A percentile compares a stretch with the other conserved stretches of the same genome.
Evolutionary conservation across 768 basidiomycete species (phyloP).

Genomic region (Suillus placidus): DNA sequence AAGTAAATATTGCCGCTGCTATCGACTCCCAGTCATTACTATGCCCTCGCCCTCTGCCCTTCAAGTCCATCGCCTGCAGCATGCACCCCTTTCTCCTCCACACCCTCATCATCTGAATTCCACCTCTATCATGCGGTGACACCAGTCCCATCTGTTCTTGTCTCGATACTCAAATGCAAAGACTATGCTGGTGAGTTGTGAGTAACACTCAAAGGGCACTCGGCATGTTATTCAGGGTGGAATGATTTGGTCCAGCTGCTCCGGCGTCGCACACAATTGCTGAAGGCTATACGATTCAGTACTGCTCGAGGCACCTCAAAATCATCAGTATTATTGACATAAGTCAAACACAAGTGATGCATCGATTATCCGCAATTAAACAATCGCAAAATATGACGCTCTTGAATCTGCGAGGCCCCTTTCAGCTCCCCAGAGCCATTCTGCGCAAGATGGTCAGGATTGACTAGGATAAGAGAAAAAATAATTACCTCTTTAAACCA

Average conservation of each 20-base stretch:
- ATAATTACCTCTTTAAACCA: neutral
- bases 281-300: neutral
- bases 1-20: neutral
- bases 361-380: neutral
- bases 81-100: neutral
- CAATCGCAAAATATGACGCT: neutral
- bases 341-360: neutral
- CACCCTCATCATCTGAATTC: neutral
- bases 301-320: neutral
- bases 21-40: neutral
- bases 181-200: neutral
- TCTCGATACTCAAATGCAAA: neutral
- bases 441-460: slow-evolving; percentile 12
- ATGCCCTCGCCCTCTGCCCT: neutral
- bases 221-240: neutral
- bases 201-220: neutral
- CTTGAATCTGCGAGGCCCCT: neutral
- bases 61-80: neutral
- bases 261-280: neutral
- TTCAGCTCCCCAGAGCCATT: slow-evolving; percentile 20
- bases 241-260: neutral
- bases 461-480: neutral
- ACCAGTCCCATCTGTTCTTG: neutral
- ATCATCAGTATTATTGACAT: neutral
- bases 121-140: neutral